Percentiles rank a stretch among this genome's conserved stretches.
These are phyloP conservation scores for Gymnopilus dilepis DNA, from an alignment of 768 basidiomycete species.

Conservation along the genomic window DNA sequence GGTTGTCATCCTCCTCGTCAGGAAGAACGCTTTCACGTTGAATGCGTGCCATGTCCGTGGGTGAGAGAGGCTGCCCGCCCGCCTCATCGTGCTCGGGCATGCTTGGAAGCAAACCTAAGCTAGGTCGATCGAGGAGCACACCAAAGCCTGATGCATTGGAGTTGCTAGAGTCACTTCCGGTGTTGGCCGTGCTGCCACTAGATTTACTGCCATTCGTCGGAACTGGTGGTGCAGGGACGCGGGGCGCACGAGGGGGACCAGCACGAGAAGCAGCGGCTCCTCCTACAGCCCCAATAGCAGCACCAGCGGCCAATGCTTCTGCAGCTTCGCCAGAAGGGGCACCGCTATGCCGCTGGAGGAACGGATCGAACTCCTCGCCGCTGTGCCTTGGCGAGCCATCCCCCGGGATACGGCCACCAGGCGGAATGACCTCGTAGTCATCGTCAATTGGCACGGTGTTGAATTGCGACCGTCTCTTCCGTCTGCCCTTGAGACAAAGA, in stretches of 20 bases:
- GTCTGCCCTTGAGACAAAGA: constrained; percentile 55
- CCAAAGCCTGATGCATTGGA: constrained; percentile 52
- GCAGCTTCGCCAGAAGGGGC: constrained; percentile 15
- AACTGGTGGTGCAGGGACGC: constrained; percentile 45
- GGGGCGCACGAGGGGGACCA: constrained; percentile 26
- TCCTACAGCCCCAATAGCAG: constrained; percentile 12
- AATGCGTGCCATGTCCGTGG: constrained; percentile 42
- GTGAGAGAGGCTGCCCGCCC: constrained; percentile 38
- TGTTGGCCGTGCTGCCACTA: neutral
- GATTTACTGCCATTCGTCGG: constrained; percentile 41
- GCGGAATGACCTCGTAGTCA: constrained; percentile 44
- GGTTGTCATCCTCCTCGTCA: constrained; percentile 21
- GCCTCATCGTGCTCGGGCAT: constrained; percentile 38
- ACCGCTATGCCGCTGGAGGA: constrained; percentile 48
- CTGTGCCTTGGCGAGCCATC: constrained; percentile 73
- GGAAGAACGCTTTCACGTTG: constrained; percentile 42
- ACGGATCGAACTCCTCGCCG: constrained; percentile 72
- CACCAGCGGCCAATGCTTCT: constrained; percentile 7
- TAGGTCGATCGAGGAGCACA: constrained; percentile 46
- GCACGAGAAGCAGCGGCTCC: constrained; percentile 26
- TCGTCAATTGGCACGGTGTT: constrained; percentile 41
- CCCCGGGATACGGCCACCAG: constrained; percentile 49
- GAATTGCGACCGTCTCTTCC: constrained; percentile 39
- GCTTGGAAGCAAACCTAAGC: constrained; percentile 40
- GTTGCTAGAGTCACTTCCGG: constrained; percentile 42